Evolutionary conservation across 1,284 basidiomycete species (phyloP), one percentile per base, ranked within the genome.

Genomic region (Puccinia horiana): DNA sequence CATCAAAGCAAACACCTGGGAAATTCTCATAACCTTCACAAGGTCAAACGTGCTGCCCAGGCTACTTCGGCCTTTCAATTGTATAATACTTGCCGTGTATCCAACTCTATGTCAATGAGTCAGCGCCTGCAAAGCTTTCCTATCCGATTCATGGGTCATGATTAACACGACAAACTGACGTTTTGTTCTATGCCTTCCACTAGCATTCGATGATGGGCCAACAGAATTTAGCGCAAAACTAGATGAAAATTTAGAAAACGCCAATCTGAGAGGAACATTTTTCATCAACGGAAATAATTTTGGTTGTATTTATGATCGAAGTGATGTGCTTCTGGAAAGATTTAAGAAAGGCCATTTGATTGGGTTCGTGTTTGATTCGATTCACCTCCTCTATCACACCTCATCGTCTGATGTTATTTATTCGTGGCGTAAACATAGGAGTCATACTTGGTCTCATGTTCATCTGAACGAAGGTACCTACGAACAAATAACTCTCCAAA

Each of bases 141-240:
- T 18, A 14, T 2, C 26, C 8, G 18, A 11, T 23, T 54, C 23
- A 5, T 18, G 5, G 5, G 5, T n/a, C 3, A 32, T 29, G 5
- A 6, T 29, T 35, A 8, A n/a, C 16, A 44, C 42, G 37, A n/a
- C 4, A 42, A 8, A 69, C n/a, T 47, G 37, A 69, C 6, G 40
- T 20, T n/a, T 47, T 37, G 8, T 29, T 16, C 18, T 44, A 8
- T 8, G 12, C 14, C 23, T 11, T 42, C 12, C n/a, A 79, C 42
- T 61, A 80, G 78, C 78, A 44, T 80, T 80, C 56, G 78, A 80
- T 58, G 78, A 80, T 80, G 78, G 78, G 6, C 47, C 69, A 18
- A 63, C 49, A 11, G 52, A 72, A 47, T 58, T 61, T 32, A 73
- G 78, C 44, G 49, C 65, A 6, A 40, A 56, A 49, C 35, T 80